phyloP scores from a whole-genome alignment of 176 grass and related monocot genomes.

The Cenchrus americanus region DNA sequence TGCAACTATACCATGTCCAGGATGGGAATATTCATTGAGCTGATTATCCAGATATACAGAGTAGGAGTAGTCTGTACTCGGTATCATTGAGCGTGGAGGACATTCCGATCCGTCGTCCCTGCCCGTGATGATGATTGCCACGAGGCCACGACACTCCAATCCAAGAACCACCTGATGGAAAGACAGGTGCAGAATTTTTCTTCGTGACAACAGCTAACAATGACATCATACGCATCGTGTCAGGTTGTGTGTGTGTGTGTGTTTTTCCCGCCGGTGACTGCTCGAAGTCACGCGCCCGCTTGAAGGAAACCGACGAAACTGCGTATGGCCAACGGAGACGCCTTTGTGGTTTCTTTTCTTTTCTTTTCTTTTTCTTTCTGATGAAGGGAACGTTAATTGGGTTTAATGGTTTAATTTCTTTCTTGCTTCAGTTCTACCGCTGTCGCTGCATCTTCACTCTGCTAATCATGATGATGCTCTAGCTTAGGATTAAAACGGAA shows the following conservation, averaged over 20 bases:
- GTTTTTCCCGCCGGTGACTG: no score
- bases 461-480: background rate
- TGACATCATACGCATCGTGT: background rate
- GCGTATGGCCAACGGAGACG: no score
- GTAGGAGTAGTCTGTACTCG: background rate
- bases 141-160: background rate
- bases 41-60: background rate
- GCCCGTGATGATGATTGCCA: background rate
- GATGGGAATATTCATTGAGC: background rate
- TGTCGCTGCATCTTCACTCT: background rate
- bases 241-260: no score
- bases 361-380: no score
- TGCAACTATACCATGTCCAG: no score
- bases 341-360: no score
- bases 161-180: background rate
- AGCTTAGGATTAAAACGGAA: slow-evolving; percentile 35
- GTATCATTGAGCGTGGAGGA: background rate
- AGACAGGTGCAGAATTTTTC: background rate
- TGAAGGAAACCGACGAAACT: no score
- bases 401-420: no score
- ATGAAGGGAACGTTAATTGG: no score
- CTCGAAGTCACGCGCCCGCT: no score
- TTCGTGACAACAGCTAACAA: background rate
- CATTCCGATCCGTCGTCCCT: background rate
- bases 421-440: background rate